Base-by-base conservation (phyloP, 306 rosid species). In the Vigna unguiculata region DNA sequence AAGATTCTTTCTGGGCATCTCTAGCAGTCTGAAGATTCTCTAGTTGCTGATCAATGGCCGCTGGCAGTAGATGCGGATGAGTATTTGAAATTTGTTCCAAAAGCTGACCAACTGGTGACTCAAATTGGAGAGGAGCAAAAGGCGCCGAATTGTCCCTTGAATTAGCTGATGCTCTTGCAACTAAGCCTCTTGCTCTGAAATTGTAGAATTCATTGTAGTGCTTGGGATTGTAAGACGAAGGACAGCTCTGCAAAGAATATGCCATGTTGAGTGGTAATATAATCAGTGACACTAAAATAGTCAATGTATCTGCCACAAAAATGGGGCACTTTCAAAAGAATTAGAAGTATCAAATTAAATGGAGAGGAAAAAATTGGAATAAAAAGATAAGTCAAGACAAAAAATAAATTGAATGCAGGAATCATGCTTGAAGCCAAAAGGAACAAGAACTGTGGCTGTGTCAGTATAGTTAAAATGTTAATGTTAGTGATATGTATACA, bases 61-160 rank as follows among this genome's bases (percentile, higher is more conserved):
- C 96, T 43, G 92, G 91, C 30, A 95, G 83, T 66, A 95, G 83
- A 91, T 92, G 97, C 60, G 97, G 97, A 86, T 90, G 96, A 15
- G 91, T 87, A 79, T 86, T 95, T 80, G 91, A 83, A 69, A 95
- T 89, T 78, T 89, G 99, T 22, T 85, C 90, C 94, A 95, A 87
- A 83, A 95, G 84, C 86, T 90, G 99, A 57, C 99, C 97, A 24
- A 89, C 83, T 0, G 99, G 97, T 73, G 99, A 88, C 76, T 92
- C 92, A 51, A 85, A 83, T 62, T 80, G 88, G 65, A 92, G 92
- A 71, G 97, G 99, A 79, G 97, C 87, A 85, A 86, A 70, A 52
- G 88, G 91, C 77, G 51, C 84, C 63, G 76, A 78, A 77, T 85
- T 69, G 81, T 84, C 93, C 51, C 83, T 86, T 78, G 98, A 81